Evolutionary conservation across 1,139 yeast genomes (phyloP).

Genomic region (Arxiozyma bovina): DNA sequence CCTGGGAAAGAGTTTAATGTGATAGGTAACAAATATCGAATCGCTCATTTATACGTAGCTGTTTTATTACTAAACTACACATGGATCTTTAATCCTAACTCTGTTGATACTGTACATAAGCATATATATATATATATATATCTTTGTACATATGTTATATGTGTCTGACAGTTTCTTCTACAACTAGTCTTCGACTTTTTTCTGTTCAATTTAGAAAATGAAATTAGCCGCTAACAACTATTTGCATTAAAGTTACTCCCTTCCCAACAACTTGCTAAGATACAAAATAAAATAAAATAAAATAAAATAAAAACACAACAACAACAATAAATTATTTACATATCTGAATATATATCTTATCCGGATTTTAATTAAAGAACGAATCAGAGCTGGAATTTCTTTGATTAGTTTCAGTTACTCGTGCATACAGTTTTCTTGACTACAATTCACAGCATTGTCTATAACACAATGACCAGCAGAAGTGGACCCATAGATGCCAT

Average conservation of each 20-base stretch:
- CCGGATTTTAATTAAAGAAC: no score
- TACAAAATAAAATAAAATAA: not conserved
- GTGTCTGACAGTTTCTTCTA: not conserved
- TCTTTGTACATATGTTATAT: no score
- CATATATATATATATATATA: not conserved
- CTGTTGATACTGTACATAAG: not conserved
- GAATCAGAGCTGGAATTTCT: not conserved
- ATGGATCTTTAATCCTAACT: not conserved
- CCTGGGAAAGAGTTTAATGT: not conserved
- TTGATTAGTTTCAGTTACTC: not conserved
- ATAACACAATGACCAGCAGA: conserved; percentile 34
- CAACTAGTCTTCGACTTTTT: not conserved
- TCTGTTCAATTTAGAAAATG: not conserved
- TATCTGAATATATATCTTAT: not conserved
- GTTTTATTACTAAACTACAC: no score
- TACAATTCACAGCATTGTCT: conserved; percentile 42
- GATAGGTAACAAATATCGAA: not conserved
- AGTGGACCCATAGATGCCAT: conserved; percentile 29
- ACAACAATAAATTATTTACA: not conserved
- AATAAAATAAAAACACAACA: not conserved
- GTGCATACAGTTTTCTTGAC: conserved; percentile 35
- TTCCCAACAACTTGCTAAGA: no score
- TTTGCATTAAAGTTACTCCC: no score
- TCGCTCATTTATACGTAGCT: not conserved
- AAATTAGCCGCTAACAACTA: not conserved